Conservation (phyloP, 2,329 filamentous ascomycete genomes). For the Gremmenia infestans region DNA sequence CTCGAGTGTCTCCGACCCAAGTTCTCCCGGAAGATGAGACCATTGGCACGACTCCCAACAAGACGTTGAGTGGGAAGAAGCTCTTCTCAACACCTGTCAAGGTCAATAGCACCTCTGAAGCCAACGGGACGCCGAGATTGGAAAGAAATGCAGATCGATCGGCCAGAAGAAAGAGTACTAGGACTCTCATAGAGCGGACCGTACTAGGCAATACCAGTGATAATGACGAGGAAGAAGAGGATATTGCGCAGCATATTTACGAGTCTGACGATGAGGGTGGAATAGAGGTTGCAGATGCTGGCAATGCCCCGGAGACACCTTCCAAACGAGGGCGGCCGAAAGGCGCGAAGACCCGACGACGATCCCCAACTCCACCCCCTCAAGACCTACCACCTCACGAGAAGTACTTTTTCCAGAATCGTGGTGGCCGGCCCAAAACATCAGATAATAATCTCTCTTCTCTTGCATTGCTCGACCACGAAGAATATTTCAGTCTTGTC, state of each 20-base stretch:
- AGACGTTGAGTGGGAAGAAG: slow-evolving; percentile 17
- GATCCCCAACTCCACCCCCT: slow-evolving; percentile 62
- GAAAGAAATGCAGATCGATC: slow-evolving; percentile 64
- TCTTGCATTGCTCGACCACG: slow-evolving; percentile 75
- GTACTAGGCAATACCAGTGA: slow-evolving; percentile 60
- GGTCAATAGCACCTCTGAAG: slow-evolving; percentile 6
- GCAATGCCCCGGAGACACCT: slow-evolving; percentile 40
- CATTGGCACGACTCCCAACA: slow-evolving; percentile 20
- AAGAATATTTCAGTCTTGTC: slow-evolving; percentile 78
- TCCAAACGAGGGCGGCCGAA: slow-evolving; percentile 46
- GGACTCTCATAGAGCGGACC: slow-evolving; percentile 67
- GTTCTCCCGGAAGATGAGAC: neutral
- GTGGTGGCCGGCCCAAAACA: slow-evolving; percentile 73
- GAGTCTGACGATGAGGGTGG: slow-evolving; percentile 45
- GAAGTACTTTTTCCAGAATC: slow-evolving; percentile 89
- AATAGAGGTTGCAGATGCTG: slow-evolving; percentile 29
- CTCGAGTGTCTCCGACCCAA: neutral
- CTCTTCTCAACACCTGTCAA: slow-evolving; percentile 30
- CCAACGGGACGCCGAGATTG: slow-evolving; percentile 25
- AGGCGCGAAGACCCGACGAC: slow-evolving; percentile 44
- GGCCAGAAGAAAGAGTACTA: slow-evolving; percentile 78
- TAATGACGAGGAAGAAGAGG: slow-evolving; percentile 66
- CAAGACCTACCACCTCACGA: slow-evolving; percentile 81
- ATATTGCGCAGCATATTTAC: slow-evolving; percentile 65
- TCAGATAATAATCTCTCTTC: slow-evolving; percentile 79